These are phyloP conservation scores for Tephrocybe rancida DNA, from an alignment of 768 basidiomycete species.

Conservation along the genomic window DNA sequence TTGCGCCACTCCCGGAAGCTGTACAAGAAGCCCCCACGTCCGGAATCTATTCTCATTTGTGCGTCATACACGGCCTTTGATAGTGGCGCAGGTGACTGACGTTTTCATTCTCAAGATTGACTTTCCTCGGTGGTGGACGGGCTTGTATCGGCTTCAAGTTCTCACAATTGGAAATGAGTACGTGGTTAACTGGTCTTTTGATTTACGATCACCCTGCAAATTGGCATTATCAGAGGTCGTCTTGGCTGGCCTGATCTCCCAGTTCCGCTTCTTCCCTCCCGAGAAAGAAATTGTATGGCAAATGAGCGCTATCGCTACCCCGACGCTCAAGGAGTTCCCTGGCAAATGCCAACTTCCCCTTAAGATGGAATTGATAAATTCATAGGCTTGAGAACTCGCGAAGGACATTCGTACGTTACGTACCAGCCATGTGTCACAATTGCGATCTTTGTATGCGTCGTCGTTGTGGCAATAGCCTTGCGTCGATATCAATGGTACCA, in stretches of 20 bases:
- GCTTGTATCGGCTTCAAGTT: constrained; percentile 42
- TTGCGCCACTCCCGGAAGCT: constrained; percentile 34
- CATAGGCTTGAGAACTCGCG: neutral
- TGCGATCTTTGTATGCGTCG: too few relatives aligned
- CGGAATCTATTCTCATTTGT: constrained; percentile 34
- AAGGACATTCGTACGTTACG: too few relatives aligned
- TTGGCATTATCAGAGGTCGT: constrained; percentile 19
- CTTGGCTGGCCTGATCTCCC: constrained; percentile 17
- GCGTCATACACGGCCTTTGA: constrained; percentile 12
- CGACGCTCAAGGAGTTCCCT: neutral
- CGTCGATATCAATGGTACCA: too few relatives aligned
- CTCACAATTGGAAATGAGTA: constrained; percentile 39
- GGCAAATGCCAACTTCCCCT: neutral
- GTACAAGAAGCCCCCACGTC: constrained; percentile 31
- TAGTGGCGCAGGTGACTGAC: too few relatives aligned
- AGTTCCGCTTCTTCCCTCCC: neutral
- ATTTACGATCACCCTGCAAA: neutral
- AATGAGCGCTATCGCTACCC: neutral
- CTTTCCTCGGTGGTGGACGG: constrained; percentile 33
- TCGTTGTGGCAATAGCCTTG: too few relatives aligned
- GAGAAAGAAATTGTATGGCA: constrained; percentile 4
- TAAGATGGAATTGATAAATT: neutral
- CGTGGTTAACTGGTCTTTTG: constrained; percentile 16
- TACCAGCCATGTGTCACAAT: too few relatives aligned
- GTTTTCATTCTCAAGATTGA: constrained; percentile 32